Evolutionary conservation across 202 grass and related monocot species (phyloP).

Genomic region (Schoenoplectus triqueter): DNA sequence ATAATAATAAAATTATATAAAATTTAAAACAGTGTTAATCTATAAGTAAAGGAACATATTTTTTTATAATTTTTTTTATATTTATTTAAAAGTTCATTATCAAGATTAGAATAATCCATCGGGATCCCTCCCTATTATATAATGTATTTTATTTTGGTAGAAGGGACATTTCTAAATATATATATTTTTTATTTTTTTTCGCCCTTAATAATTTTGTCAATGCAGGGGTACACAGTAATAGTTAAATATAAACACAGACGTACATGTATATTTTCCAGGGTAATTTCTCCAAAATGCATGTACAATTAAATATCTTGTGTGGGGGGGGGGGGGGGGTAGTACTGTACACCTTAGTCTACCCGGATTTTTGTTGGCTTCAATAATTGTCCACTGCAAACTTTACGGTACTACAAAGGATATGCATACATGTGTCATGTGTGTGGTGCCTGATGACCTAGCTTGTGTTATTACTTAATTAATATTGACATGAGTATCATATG

Average conservation of each 20-base stretch:
- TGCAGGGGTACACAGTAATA: neutral
- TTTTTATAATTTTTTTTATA: too few species aligned
- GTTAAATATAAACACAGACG: neutral
- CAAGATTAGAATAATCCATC: too few species aligned
- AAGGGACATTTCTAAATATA: neutral
- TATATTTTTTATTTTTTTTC: neutral
- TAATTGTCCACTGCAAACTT: too few species aligned
- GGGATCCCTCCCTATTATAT: too few species aligned
- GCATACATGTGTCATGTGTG: neutral
- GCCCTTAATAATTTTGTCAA: neutral
- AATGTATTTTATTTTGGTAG: neutral
- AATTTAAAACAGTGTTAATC: too few species aligned
- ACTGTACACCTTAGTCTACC: too few species aligned
- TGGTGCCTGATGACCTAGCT: neutral
- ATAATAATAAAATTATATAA: too few species aligned
- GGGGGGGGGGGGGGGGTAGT: too few species aligned
- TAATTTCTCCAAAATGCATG: constrained; percentile 10
- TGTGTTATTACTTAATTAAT: neutral
- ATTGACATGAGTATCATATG: neutral
- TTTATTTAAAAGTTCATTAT: too few species aligned
- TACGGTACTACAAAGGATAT: too few species aligned
- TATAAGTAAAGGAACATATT: too few species aligned
- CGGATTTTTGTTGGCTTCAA: too few species aligned
- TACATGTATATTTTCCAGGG: neutral
- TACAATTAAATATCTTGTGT: neutral